Base-by-base conservation (phyloP, 2,329 filamentous ascomycete genomes). In the Diaporthe citriasiana region DNA sequence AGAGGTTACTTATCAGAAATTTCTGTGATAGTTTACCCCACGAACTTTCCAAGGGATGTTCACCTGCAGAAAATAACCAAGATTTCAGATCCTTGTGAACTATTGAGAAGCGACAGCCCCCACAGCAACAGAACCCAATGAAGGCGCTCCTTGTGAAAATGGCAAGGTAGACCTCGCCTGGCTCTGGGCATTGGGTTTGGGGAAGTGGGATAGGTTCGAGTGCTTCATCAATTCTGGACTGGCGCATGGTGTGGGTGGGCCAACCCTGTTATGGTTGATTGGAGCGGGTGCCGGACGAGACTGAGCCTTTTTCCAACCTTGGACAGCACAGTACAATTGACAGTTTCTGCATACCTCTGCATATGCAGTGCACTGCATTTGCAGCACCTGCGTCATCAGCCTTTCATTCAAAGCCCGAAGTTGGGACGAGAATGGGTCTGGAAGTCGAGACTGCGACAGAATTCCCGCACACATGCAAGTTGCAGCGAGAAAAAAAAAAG, bases 341-440 rank as follows among this genome's bases (percentile, higher is more conserved):
- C 30, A 38, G 30, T 50, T 65, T 66, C 60, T 66, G 45, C 60
- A 22, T 47, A 45, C 15, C 19, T 66, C 63, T 51, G 45, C 60
- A 66, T 50, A 66, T 66, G 60, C 60, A 66, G 42, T 66, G 60
- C 60, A 66, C 27, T 35, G 45, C 63, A 66, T 66, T 17, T 66
- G 63, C 63, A 51, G 63, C 63, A 66, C 63, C 45, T 12, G 45
- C 63, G 30, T 66, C 45, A 66, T 51, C 27, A 51, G 42, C 60
- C 22, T 51, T 66, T 51, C 8, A 6, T 47, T 9, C 30, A 25
- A 19, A 51, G 30, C 45, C 22, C 25, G 45, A 35, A 51, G n/a
- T 27, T 66, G 45, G 45, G 45, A 66, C n/a, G 42, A 66, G n/a
- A 38, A 66, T 30, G n/a, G 45, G 42, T 10, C 42, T 38, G 45